A percentile compares a stretch with the other conserved stretches of the same genome.
Evolutionary conservation across 345 rosid species (phyloP).

Genomic region (Pistacia vera): DNA sequence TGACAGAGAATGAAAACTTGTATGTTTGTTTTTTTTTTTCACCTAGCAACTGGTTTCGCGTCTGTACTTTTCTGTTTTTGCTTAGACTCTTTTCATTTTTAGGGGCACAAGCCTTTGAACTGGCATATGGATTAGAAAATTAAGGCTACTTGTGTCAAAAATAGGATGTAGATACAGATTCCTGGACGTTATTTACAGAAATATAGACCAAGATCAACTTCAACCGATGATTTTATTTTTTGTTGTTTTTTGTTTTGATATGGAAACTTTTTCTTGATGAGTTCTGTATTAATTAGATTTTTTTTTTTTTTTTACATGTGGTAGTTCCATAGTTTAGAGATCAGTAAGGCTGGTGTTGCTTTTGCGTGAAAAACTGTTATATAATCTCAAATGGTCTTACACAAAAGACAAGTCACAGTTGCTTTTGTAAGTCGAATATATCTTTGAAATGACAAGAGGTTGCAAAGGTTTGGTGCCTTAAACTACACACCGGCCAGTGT

Average conservation of each 20-base stretch:
- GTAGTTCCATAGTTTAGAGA: not conserved
- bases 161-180: constrained; percentile 8
- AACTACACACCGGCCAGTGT: too few relatives aligned
- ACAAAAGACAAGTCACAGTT: too few relatives aligned
- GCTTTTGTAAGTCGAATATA: too few relatives aligned
- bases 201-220: not conserved
- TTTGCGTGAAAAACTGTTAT: too few relatives aligned
- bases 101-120: constrained; percentile 9
- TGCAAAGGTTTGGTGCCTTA: too few relatives aligned
- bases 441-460: too few relatives aligned
- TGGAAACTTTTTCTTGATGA: not conserved
- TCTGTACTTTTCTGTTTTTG: constrained; percentile 22
- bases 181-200: not conserved
- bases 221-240: not conserved
- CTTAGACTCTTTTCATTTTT: not conserved
- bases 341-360: too few relatives aligned
- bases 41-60: constrained; percentile 23
- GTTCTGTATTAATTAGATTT: not conserved
- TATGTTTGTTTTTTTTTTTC: constrained; percentile 34
- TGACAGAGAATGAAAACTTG: constrained; percentile 46
- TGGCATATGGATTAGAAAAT: constrained; percentile 3
- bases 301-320: not conserved
- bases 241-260: not conserved
- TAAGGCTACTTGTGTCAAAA: constrained; percentile 1
- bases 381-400: too few relatives aligned